These are phyloP conservation scores for Calycina herbarum DNA, from an alignment of 2,329 filamentous ascomycete species.

Conservation along the genomic window DNA sequence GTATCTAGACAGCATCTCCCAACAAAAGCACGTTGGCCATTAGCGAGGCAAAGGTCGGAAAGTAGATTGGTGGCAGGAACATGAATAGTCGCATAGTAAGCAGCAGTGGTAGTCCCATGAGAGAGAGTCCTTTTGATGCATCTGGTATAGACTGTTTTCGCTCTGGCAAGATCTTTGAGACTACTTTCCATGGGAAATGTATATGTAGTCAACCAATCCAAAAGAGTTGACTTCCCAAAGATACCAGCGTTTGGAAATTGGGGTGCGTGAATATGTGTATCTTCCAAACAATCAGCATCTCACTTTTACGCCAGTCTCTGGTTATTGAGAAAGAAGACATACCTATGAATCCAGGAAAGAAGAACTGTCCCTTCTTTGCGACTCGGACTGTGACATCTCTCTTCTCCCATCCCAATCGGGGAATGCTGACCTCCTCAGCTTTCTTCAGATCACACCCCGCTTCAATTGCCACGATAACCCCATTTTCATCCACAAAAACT, in stretches of 20 bases:
- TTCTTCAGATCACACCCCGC: conserved; percentile 33
- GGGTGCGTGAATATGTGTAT: conserved; percentile 92
- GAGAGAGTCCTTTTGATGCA: conserved; percentile 79
- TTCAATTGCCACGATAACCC: conserved; percentile 45
- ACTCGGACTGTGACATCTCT: conserved; percentile 26
- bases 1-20: conserved; percentile 96
- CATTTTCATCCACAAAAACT: conserved; percentile 53
- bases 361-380: conserved; percentile 60
- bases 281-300: conserved; percentile 47
- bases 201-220: conserved; percentile 92
- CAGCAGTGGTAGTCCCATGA: conserved; percentile 88
- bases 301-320: conserved; percentile 2
- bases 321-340: conserved; percentile 19
- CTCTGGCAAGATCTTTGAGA: conserved; percentile 62
- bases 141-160: conserved; percentile 71
- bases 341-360: conserved; percentile 84
- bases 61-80: conserved; percentile 88
- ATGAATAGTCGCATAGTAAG: conserved; percentile 93
- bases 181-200: conserved; percentile 91
- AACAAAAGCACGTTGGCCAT: conserved; percentile 86
- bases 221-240: conserved; percentile 88
- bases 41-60: conserved; percentile 73
- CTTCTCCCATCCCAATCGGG: conserved; percentile 37
- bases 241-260: conserved; percentile 95
- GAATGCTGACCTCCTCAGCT: conserved; percentile 37